These are phyloP conservation scores for Diutina mesorugosa DNA, from an alignment of 1,139 yeast species.

Conservation along the genomic window DNA sequence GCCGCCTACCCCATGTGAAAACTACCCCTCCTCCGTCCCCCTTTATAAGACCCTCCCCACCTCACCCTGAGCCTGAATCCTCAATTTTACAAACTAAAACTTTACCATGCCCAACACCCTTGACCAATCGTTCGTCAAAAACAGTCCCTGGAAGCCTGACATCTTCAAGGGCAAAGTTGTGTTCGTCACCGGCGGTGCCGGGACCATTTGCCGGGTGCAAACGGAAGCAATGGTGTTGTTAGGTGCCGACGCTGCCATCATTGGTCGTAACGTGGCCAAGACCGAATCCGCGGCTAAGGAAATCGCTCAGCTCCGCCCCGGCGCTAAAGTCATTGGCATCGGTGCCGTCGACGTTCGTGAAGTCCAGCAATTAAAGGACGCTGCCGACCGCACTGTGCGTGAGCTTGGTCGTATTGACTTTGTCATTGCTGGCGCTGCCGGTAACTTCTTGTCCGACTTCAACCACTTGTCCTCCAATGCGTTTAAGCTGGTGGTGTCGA, in stretches of 20 bases:
- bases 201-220: slow-evolving; percentile 81
- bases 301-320: slow-evolving; percentile 39
- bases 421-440: slow-evolving; percentile 93
- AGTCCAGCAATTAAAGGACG: slow-evolving; percentile 39
- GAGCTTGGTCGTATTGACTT: slow-evolving; percentile 66
- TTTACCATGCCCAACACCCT: neutral
- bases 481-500: slow-evolving; percentile 71
- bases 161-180: slow-evolving; percentile 74
- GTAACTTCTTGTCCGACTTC: slow-evolving; percentile 76
- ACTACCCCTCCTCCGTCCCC: neutral
- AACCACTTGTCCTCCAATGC: slow-evolving; percentile 72
- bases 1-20: neutral
- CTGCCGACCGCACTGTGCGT: slow-evolving; percentile 54
- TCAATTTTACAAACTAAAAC: neutral
- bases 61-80: neutral
- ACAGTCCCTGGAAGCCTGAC: slow-evolving; percentile 35
- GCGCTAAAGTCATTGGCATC: slow-evolving; percentile 53
- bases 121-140: slow-evolving; percentile 8
- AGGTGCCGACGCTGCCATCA: slow-evolving; percentile 78
- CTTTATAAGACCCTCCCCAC: neutral
- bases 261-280: slow-evolving; percentile 62
- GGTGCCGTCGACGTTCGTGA: slow-evolving; percentile 71
- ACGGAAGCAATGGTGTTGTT: slow-evolving; percentile 67
- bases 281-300: slow-evolving; percentile 58
- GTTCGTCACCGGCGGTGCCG: slow-evolving; percentile 91